Evolutionary conservation across 192 early-diverging fungal species (phyloP).

Genomic region (Phlyctochytrium bullatum): DNA sequence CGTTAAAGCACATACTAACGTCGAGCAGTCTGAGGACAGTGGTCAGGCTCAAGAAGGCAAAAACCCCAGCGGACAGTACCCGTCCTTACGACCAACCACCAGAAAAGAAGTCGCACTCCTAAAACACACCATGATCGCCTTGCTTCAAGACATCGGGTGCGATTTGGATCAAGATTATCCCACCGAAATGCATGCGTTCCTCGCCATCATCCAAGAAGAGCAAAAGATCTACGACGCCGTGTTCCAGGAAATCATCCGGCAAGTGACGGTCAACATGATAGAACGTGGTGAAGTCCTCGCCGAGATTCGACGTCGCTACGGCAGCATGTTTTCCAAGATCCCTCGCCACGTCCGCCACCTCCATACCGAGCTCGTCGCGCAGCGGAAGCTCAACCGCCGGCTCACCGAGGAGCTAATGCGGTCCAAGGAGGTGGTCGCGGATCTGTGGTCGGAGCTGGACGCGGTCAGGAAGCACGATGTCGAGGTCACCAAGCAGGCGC

Average conservation of each 20-base stretch:
- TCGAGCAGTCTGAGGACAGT: not conserved
- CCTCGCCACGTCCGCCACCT: conserved; percentile 52
- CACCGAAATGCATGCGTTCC: conserved; percentile 59
- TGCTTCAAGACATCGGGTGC: conserved; percentile 48
- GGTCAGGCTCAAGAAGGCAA: too few relatives aligned
- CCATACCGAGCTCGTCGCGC: conserved; percentile 58
- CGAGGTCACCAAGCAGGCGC: conserved; percentile 51
- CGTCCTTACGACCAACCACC: conserved; percentile 35
- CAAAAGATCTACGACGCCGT: conserved; percentile 63
- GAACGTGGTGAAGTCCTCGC: conserved; percentile 58
- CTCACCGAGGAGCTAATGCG: conserved; percentile 52
- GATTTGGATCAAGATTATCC: conserved; percentile 47
- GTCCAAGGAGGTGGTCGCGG: conserved; percentile 42
- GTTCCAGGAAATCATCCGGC: conserved; percentile 54
- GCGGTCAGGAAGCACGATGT: conserved; percentile 52
- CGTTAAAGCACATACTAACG: not conserved
- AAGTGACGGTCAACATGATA: conserved; percentile 60
- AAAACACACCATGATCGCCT: conserved; percentile 50
- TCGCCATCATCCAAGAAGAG: conserved; percentile 55
- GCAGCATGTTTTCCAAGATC: conserved; percentile 59
- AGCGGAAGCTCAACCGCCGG: conserved; percentile 51
- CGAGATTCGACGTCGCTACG: conserved; percentile 54
- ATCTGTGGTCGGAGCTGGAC: conserved; percentile 47
- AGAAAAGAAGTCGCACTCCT: conserved; percentile 56
- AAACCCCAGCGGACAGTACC: conserved; percentile 4